Evolutionary conservation across 495 filamentous ascomycete genomes (phyloP), one percentile per base, ranked within the genome.

Genomic region (Podospora pseudopauciseta): DNA sequence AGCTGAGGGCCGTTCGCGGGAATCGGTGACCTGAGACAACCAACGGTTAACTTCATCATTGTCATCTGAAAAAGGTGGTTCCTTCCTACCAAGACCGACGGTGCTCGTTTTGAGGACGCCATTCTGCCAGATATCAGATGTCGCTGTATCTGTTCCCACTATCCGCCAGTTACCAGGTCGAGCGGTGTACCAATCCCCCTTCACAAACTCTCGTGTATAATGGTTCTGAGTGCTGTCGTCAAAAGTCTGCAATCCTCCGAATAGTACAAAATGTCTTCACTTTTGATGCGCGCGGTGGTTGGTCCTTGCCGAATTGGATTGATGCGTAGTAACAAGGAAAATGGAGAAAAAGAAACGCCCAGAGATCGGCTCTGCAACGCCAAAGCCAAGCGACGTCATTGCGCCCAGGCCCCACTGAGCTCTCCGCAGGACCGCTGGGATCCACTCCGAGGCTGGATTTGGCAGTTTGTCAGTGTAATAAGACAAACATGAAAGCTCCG

Each of bases 71-170:
- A 18, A 11, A 20, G 44, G 34, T 13, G 23, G 16, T 13, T 19
- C 15, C n/a, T n/a, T 34, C 74, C 28, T 67, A 78, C 78, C 70
- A 80, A 63, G 49, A 79, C 78, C 26, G 77, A 79, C 4, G 78
- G 77, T 9, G 73, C 72, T 55, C 77, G 67, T 69, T 80, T 80
- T 15, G 72, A 66, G 27, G 77, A 76, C 49, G 75, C 70, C 76
- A 77, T 78, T 55, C 15, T 66, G 32, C 18, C 18, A 32, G 27
- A 32, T 63, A 13, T 27, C 2, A n/a, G 62, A 54, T 34, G 13
- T 49, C 20, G 5, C 19, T 57, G 9, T 30, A 56, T 11, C 20
- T 65, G 63, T 26, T 54, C 11, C 56, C n/a, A 19, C 44, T 15
- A 19, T 28, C 28, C 61, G 3, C 26, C 28, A 28, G 34, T 62